Base-by-base conservation (phyloP, 208 protist genomes). In the Trypanosoma vivax region DNA sequence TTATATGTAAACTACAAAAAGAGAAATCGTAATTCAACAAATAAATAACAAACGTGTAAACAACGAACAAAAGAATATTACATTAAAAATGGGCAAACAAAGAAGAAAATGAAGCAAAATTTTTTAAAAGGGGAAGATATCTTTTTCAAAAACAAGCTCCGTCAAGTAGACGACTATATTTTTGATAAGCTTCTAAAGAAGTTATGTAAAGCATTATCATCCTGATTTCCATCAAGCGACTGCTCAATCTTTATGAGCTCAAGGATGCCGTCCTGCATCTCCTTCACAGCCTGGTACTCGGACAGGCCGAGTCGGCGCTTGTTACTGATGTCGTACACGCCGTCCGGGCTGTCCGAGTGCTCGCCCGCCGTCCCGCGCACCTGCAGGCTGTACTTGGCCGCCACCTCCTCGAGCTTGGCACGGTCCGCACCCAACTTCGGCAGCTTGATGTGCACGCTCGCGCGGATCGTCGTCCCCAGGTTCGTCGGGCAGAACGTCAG, bases 301-400 rank as follows among this genome's bases (percentile, higher is more conserved):
- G 47, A 65, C 19, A 73, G 42, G 13, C 73, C 70, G 21, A 80
- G 70, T 24, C 73, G 70, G 60, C 70, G 63, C 40, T 70, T 70
- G 60, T 80, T 80, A 40, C 67, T 76, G 45, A 80, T 77, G 55
- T 80, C 73, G 29, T 70, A 77, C 14, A 63, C 50, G 49, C 73
- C 73, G 37, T 38, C 65, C 25, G 51, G 23, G 33, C 66, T 71
- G 18, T 73, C 72, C n/a, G 72, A 65, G 59, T 78, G 65, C 46
- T 75, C 71, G 19, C 71, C 71, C 6, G 55, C 55, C 25, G 63
- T 77, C 23, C 71, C 72, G 41, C 72, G 67, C 3, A 73, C 72
- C 63, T 76, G 70, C 39, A 79, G 57, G 56, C 37, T 72, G 51
- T 54, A 66, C 57, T 59, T 73, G 35, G 38, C 53, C 13, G 59